Conservation (phyloP, 169 alveolate genomes). For the Plasmodium adleri region DNA sequence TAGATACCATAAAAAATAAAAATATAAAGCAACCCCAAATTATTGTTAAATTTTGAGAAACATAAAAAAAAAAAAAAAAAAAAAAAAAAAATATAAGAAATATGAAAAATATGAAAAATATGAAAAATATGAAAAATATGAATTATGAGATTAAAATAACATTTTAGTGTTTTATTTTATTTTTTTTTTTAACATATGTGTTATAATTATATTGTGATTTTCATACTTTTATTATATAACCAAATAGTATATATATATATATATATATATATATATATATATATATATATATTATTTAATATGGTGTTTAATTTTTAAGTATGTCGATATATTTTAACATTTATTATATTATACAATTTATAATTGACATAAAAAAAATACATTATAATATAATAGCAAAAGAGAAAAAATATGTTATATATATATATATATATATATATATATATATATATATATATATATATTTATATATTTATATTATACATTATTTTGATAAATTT, state of each 20-base stretch:
- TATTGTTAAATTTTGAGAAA: slow-evolving; percentile 23
- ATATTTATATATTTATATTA: background rate
- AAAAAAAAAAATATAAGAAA: background rate
- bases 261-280: background rate
- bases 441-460: too few species aligned
- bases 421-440: too few species aligned
- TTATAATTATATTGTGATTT: slow-evolving; percentile 8
- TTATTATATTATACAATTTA: too few species aligned
- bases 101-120: too few species aligned
- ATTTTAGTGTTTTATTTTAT: background rate
- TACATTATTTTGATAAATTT: slow-evolving; percentile 1
- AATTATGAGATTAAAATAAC: background rate
- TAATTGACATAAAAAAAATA: too few species aligned
- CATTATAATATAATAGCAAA: too few species aligned
- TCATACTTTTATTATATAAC: slow-evolving; percentile 4
- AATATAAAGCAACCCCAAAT: slow-evolving; percentile 43
- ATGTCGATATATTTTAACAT: too few species aligned
- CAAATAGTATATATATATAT: background rate
- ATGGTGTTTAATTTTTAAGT: background rate
- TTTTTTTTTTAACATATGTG: slow-evolving; percentile 11
- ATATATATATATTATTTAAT: background rate
- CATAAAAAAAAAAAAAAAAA: background rate
- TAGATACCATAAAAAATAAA: background rate
- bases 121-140: too few species aligned
- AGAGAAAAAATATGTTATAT: too few species aligned